phyloP scores from a whole-genome alignment of 805 yeast genomes.

The Saccharomycopsis javanensis region DNA sequence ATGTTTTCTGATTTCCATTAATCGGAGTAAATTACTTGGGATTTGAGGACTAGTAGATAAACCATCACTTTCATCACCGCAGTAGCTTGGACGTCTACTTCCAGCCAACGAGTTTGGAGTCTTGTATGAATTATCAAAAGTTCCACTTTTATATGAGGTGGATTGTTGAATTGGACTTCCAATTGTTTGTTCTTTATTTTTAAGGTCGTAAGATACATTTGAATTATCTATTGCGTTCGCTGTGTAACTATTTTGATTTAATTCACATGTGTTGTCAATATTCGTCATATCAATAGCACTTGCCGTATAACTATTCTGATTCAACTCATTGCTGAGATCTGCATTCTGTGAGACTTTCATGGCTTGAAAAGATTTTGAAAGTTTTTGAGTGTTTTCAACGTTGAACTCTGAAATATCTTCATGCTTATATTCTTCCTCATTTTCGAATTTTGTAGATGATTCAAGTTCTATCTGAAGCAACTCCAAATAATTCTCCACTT shows the following conservation, averaged over 20 bases:
- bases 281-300: background rate
- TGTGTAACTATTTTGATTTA: background rate
- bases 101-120: constrained; percentile 2
- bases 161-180: constrained; percentile 10
- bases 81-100: constrained; percentile 1
- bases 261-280: background rate
- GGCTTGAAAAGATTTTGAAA: background rate
- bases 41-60: constrained; percentile 61
- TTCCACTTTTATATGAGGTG: background rate
- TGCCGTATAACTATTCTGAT: background rate
- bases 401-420: background rate
- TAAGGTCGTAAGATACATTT: background rate
- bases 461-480: constrained; percentile 47
- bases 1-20: constrained; percentile 40
- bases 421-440: background rate
- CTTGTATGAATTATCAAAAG: constrained; percentile 15
- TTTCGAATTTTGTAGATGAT: constrained; percentile 23
- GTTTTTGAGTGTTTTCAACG: constrained; percentile 2
- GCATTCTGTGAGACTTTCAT: background rate
- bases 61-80: constrained; percentile 25
- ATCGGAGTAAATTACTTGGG: constrained; percentile 46
- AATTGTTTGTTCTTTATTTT: constrained; percentile 18
- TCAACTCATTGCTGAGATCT: background rate
- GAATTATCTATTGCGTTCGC: background rate
- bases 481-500: constrained; percentile 76